These are phyloP conservation scores for Bacidia gigantensis DNA, from an alignment of 495 filamentous ascomycete species.

Conservation along the genomic window DNA sequence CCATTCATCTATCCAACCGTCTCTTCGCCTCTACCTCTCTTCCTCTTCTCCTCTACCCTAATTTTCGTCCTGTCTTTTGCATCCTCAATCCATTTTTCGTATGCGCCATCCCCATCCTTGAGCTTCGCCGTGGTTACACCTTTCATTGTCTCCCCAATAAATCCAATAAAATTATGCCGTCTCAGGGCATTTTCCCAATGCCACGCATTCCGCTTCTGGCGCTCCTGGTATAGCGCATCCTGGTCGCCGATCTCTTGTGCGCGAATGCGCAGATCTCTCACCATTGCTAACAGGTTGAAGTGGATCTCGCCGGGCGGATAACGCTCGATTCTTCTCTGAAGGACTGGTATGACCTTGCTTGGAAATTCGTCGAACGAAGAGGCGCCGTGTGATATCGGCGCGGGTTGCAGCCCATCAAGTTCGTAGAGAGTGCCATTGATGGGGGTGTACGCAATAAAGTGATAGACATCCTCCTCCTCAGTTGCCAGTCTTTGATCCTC, in stretches of 20 bases:
- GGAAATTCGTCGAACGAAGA: constrained; percentile 60
- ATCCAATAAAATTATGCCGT: constrained; percentile 91
- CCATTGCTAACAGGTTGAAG: constrained; percentile 92
- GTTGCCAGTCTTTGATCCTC: constrained; percentile 54
- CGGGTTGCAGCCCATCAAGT: constrained; percentile 84
- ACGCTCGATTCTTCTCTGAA: constrained; percentile 68
- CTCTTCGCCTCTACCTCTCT: constrained; percentile 18
- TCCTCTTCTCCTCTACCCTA: constrained; percentile 44
- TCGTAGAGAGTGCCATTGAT: constrained; percentile 75
- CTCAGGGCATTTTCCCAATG: constrained; percentile 90
- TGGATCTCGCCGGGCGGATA: constrained; percentile 81
- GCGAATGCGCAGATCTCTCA: constrained; percentile 58
- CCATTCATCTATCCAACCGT: not conserved
- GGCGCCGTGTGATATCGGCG: constrained; percentile 75
- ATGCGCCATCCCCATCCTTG: constrained; percentile 42
- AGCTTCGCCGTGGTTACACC: constrained; percentile 64
- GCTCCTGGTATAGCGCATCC: constrained; percentile 65
- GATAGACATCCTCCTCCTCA: constrained; percentile 71
- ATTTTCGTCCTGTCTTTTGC: constrained; percentile 58
- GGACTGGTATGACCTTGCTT: constrained; percentile 69
- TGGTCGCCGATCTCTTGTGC: constrained; percentile 73
- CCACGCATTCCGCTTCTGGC: constrained; percentile 76
- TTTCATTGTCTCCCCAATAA: constrained; percentile 82
- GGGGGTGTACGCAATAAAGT: constrained; percentile 92
- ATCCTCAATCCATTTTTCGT: constrained; percentile 65